A percentile compares a stretch with the other conserved stretches of the same genome.
phyloP scores from a whole-genome alignment of 805 yeast genomes.

The Metschnikowia baotianmanensis region DNA sequence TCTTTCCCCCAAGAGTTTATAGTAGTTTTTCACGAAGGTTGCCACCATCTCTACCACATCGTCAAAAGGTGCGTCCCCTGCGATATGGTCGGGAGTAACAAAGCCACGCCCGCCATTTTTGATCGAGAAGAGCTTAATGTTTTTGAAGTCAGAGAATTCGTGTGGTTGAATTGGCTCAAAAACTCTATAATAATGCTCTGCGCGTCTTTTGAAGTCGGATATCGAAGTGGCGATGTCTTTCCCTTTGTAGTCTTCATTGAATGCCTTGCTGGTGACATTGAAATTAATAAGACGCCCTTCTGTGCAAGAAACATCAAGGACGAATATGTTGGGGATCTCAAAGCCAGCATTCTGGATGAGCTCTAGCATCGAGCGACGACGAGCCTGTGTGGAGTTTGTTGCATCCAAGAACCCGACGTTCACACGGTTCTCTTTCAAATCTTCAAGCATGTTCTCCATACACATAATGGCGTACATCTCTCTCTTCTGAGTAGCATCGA shows the following conservation, averaged over 20 bases:
- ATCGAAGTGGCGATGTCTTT: constrained; percentile 53
- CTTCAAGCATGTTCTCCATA: constrained; percentile 31
- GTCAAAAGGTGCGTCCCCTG: constrained; percentile 6
- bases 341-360: constrained; percentile 21
- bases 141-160: constrained; percentile 12
- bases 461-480: constrained; percentile 37
- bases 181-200: constrained; percentile 46
- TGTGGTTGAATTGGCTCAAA: constrained; percentile 17
- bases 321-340: constrained; percentile 39
- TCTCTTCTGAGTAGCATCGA: constrained; percentile 29
- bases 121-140: constrained; percentile 13
- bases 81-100: neutral
- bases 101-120: constrained; percentile 14
- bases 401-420: constrained; percentile 43
- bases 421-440: constrained; percentile 24
- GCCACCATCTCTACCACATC: constrained; percentile 12
- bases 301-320: constrained; percentile 61
- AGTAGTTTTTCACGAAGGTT: constrained; percentile 16
- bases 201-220: constrained; percentile 56
- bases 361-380: constrained; percentile 33
- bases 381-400: constrained; percentile 38
- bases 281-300: constrained; percentile 50
- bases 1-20: constrained; percentile 17
- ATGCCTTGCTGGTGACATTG: constrained; percentile 64
- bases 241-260: constrained; percentile 57